Percentiles rank a stretch among this genome's conserved stretches.
Conservation (phyloP, 495 filamentous ascomycete species). For the Letharia lupina region DNA sequence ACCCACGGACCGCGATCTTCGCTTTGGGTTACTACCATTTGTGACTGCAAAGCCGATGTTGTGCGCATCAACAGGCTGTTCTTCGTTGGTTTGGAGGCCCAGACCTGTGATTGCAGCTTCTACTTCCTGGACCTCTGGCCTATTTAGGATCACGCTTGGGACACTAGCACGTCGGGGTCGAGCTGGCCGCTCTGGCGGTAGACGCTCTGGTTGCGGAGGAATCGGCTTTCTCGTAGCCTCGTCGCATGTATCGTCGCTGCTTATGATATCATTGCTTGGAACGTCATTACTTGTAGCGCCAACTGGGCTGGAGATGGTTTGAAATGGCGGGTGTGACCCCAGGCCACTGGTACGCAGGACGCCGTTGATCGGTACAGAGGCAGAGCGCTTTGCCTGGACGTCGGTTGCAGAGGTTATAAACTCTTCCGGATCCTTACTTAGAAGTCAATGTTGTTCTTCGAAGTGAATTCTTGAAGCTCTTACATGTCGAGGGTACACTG, state of each 20-base stretch:
- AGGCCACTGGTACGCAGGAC: slow-evolving; percentile 24
- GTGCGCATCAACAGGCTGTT: slow-evolving; percentile 15
- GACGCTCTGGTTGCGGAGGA: slow-evolving; percentile 15
- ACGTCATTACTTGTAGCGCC: not conserved
- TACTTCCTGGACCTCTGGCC: slow-evolving; percentile 19
- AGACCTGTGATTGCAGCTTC: slow-evolving; percentile 22
- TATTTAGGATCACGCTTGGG: slow-evolving; percentile 20
- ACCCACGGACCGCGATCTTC: slow-evolving; percentile 31
- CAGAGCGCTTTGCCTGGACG: slow-evolving; percentile 17
- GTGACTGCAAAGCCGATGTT: slow-evolving; percentile 28
- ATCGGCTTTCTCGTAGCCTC: not conserved
- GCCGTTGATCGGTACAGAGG: slow-evolving; percentile 21
- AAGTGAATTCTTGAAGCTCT: not conserved
- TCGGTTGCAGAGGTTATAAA: slow-evolving; percentile 26
- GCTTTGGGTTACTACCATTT: slow-evolving; percentile 29
- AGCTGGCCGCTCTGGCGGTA: slow-evolving; percentile 14
- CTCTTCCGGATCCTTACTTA: slow-evolving; percentile 20
- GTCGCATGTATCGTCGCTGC: not conserved
- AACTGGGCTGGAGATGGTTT: slow-evolving; percentile 3
- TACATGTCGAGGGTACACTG: slow-evolving; percentile 23
- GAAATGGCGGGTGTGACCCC: slow-evolving; percentile 17
- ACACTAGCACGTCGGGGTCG: slow-evolving; percentile 25
- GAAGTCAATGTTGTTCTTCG: not conserved
- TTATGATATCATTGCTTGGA: not conserved
- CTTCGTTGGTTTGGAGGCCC: slow-evolving; percentile 15